Percentiles rank a stretch among this genome's conserved stretches.
These are phyloP conservation scores for Chrysochromulina parva DNA, from an alignment of 78 protist species.

Conservation along the genomic window DNA sequence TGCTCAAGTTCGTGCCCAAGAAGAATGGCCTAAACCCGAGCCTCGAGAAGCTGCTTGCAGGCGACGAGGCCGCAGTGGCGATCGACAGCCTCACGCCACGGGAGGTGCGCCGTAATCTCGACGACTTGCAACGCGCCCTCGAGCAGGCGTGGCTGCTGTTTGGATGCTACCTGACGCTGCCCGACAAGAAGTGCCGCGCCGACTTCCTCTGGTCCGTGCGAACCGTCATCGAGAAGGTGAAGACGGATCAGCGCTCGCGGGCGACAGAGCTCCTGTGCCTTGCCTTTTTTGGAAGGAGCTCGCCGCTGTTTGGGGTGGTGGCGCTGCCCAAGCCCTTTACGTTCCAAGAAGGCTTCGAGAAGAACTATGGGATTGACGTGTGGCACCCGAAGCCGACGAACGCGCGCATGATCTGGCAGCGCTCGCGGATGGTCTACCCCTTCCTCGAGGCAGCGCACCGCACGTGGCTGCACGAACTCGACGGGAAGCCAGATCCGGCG, in stretches of 20 bases:
- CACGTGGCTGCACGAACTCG: neutral
- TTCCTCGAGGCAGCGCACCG: neutral
- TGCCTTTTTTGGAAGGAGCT: neutral
- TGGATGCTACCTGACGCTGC: neutral
- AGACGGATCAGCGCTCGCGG: constrained; percentile 19
- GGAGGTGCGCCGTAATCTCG: neutral
- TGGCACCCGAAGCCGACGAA: constrained; percentile 19
- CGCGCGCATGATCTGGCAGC: neutral
- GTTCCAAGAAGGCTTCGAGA: neutral
- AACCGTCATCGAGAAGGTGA: neutral
- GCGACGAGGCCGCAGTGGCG: neutral
- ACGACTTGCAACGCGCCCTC: neutral
- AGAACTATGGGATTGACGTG: neutral
- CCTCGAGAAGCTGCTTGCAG: neutral
- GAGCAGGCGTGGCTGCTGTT: neutral
- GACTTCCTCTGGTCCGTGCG: neutral
- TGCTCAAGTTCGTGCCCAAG: constrained; percentile 33
- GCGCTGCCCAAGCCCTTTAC: neutral
- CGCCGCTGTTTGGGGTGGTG: neutral
- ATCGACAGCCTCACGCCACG: neutral
- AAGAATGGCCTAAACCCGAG: constrained; percentile 22
- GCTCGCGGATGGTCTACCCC: neutral
- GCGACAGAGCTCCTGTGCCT: neutral
- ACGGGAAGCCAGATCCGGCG: too few relatives aligned
- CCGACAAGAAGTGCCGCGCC: neutral